phyloP scores from a whole-genome alignment of 805 yeast species.

The Candida boidinii region DNA sequence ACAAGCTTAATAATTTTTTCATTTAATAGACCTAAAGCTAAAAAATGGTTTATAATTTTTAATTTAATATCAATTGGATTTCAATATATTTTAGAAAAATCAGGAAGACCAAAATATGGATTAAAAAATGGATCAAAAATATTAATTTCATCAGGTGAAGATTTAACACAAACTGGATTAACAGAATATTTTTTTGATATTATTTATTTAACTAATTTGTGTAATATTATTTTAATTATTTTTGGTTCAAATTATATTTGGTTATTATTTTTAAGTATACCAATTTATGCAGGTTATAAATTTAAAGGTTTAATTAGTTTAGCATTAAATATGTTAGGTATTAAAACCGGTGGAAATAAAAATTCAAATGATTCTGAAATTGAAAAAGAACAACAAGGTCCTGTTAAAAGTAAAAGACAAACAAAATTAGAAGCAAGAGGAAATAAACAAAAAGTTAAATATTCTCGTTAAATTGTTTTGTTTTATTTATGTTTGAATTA shows the following conservation, averaged over 20 bases:
- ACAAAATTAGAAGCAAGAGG: constrained; percentile 29
- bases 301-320: constrained; percentile 28
- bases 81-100: constrained; percentile 45
- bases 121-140: constrained; percentile 28
- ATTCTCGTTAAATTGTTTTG: no score
- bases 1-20: constrained; percentile 28
- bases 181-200: constrained; percentile 69
- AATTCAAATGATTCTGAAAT: constrained; percentile 8
- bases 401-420: constrained; percentile 27
- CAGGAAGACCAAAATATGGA: constrained; percentile 50
- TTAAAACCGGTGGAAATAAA: constrained; percentile 12
- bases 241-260: constrained; percentile 55
- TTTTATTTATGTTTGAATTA: no score
- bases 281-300: constrained; percentile 43
- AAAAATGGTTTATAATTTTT: constrained; percentile 33
- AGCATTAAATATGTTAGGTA: constrained; percentile 14
- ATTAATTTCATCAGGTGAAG: constrained; percentile 48
- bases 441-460: constrained; percentile 12
- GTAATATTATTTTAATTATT: constrained; percentile 43
- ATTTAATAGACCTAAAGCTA: constrained; percentile 33
- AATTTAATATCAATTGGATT: constrained; percentile 33
- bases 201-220: constrained; percentile 53
- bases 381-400: constrained; percentile 4
- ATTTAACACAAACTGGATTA: constrained; percentile 52
- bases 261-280: constrained; percentile 44